Conservation (phyloP, 139 green algal species). For the Tetradesmus lagerheimii region DNA sequence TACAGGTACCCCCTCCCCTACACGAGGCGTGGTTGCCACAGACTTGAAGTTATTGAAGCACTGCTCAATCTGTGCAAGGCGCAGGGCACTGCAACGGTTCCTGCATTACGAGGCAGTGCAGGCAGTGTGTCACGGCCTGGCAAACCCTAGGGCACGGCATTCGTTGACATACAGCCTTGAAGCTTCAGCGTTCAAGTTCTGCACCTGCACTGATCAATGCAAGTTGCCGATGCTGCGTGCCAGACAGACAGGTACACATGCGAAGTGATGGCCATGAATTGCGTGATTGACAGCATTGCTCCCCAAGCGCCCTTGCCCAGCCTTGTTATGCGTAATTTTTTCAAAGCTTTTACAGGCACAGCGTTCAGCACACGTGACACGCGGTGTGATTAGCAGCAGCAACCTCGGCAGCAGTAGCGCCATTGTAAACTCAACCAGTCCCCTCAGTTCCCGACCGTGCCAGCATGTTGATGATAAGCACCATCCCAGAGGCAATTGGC, state of each 20-base stretch:
- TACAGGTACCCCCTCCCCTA: no score
- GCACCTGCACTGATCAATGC: background rate
- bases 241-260: background rate
- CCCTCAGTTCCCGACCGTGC: background rate
- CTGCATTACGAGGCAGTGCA: no score
- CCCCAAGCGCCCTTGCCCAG: background rate
- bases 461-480: slow-evolving; percentile 44
- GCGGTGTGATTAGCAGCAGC: background rate
- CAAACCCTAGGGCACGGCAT: no score
- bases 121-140: no score
- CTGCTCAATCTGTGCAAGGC: no score
- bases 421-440: background rate
- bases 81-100: no score
- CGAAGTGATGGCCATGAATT: background rate
- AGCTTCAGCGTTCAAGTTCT: no score
- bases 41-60: no score
- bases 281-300: background rate
- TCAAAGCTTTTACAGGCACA: background rate
- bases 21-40: no score
- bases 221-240: background rate
- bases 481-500: slow-evolving; percentile 19
- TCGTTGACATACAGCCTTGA: no score
- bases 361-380: background rate
- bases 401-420: background rate
- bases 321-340: background rate